Evolutionary conservation across 108 stramenopile species (phyloP).

Genomic region (Schizochytrium sp.): DNA sequence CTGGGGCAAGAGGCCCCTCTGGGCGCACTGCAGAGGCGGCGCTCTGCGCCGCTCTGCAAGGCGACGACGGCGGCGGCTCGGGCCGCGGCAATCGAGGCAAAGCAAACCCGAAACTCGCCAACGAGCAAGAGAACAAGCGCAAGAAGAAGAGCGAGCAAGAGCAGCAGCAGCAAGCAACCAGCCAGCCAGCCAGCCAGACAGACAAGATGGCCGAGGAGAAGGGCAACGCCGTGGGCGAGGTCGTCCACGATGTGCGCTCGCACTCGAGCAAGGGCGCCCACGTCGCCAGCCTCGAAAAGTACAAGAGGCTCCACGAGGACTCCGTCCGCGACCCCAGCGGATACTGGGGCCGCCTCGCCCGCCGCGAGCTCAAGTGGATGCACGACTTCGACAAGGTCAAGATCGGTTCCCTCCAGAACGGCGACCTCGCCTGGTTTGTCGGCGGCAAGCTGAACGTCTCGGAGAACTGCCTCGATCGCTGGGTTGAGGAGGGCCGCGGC

Average conservation of each 20-base stretch:
- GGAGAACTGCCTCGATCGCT: slow-evolving; percentile 48
- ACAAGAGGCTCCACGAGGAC: slow-evolving; percentile 15
- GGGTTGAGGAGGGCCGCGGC: slow-evolving; percentile 38
- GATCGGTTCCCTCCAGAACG: slow-evolving; percentile 24
- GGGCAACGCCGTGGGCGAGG: neutral
- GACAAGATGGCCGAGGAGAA: neutral
- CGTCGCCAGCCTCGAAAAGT: neutral
- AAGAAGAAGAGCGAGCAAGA: too few species aligned
- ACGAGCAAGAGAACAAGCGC: too few species aligned
- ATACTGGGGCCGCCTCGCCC: neutral
- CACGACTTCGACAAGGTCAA: neutral
- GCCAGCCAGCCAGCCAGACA: neutral
- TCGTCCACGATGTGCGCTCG: neutral
- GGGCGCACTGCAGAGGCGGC: too few species aligned
- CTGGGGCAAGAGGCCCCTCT: too few species aligned
- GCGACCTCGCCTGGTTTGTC: slow-evolving; percentile 53
- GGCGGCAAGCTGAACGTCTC: slow-evolving; percentile 54
- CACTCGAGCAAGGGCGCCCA: neutral
- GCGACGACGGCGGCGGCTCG: too few species aligned
- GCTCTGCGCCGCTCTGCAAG: too few species aligned
- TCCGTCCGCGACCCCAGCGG: neutral
- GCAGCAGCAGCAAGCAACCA: neutral
- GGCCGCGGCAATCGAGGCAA: too few species aligned
- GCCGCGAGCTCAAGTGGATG: neutral
- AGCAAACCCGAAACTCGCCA: too few species aligned